These are phyloP conservation scores for Sporothrix brasiliensis DNA, from an alignment of 2,329 filamentous ascomycete species.

Conservation along the genomic window DNA sequence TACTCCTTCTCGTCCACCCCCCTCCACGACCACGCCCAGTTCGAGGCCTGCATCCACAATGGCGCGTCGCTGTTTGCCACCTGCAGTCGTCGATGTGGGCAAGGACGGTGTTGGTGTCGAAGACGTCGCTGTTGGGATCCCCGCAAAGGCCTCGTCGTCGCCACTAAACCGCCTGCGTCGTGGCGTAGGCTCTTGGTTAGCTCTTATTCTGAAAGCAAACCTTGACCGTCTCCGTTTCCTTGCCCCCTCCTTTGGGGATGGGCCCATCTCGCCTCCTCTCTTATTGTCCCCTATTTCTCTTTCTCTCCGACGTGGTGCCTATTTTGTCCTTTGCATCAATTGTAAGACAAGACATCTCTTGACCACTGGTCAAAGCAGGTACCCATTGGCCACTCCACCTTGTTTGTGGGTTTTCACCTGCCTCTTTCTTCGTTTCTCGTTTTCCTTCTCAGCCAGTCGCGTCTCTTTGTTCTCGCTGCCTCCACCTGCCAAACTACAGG, in stretches of 20 bases:
- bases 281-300: not conserved
- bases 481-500: conserved; percentile 1
- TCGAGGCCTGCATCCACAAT: conserved; percentile 35
- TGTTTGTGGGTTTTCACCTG: not conserved
- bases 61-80: conserved; percentile 17
- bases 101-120: not conserved
- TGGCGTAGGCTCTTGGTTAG: not conserved
- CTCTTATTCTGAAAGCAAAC: not conserved
- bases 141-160: conserved; percentile 37
- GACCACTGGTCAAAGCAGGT: conserved; percentile 3
- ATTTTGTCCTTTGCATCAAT: not conserved
- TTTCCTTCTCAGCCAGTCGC: not conserved
- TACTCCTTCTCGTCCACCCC: conserved; percentile 3
- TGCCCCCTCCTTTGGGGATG: not conserved
- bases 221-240: not conserved
- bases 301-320: not conserved
- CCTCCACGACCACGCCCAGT: conserved; percentile 36
- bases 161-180: conserved; percentile 37
- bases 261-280: not conserved
- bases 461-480: not conserved
- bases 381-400: conserved; percentile 21
- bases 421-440: not conserved
- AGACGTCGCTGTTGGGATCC: not conserved
- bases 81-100: not conserved
- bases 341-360: not conserved